phyloP scores from a whole-genome alignment of 1,284 basidiomycete genomes.

The Pascua sp. region DNA sequence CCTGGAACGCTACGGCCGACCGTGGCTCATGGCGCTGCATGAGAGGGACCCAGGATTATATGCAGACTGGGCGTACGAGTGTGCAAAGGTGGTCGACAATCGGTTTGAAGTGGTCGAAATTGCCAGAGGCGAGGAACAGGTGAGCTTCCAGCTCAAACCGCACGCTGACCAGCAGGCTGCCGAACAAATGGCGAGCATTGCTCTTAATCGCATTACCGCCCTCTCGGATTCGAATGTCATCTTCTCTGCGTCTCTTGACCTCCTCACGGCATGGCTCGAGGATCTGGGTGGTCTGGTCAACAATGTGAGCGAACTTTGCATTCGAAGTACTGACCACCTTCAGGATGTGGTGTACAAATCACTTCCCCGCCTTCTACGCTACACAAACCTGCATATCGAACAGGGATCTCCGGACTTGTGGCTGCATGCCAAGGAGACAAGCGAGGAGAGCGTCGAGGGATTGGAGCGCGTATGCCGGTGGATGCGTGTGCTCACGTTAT shows the following conservation, averaged over 20 bases:
- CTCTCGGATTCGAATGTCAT: conserved; percentile 49
- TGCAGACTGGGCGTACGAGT: conserved; percentile 37
- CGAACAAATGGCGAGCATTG: conserved; percentile 26
- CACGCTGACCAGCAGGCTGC: conserved; percentile 13
- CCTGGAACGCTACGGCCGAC: conserved; percentile 56
- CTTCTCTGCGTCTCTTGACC: conserved; percentile 61
- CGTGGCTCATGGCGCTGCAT: conserved; percentile 65
- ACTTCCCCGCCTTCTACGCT: conserved; percentile 59
- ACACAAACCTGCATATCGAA: conserved; percentile 2
- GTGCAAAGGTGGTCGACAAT: conserved; percentile 23
- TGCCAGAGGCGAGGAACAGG: conserved; percentile 13
- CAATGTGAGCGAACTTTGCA: conserved; percentile 15
- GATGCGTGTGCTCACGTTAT: conserved; percentile 63
- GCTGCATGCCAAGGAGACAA: conserved; percentile 55
- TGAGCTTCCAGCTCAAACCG: background rate
- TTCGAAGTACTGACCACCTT: background rate
- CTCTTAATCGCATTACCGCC: conserved; percentile 29
- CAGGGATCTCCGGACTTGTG: conserved; percentile 56
- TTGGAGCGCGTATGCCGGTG: conserved; percentile 59
- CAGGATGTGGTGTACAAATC: conserved; percentile 49
- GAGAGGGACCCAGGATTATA: conserved; percentile 56
- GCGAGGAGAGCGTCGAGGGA: conserved; percentile 53
- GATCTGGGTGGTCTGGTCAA: conserved; percentile 31
- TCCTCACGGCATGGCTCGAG: conserved; percentile 65
- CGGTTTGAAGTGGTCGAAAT: conserved; percentile 9